These are phyloP conservation scores for Lichtheimia ornata DNA, from an alignment of 371 early-diverging fungal species.

Conservation along the genomic window DNA sequence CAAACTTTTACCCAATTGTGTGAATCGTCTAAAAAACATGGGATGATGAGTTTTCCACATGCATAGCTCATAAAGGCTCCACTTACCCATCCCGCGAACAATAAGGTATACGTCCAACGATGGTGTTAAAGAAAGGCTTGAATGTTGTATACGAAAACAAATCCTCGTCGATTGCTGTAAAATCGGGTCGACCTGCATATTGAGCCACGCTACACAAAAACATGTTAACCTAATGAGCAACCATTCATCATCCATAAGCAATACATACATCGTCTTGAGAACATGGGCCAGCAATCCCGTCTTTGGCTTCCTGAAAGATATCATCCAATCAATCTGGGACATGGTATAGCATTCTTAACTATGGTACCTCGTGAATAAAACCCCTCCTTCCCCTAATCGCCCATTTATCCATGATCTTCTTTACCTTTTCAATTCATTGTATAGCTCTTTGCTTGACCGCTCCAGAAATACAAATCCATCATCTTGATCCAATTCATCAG, in stretches of 20 bases:
- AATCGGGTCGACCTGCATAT: neutral
- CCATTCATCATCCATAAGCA: neutral
- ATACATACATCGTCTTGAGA: neutral
- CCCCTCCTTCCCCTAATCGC: neutral
- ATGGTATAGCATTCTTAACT: neutral
- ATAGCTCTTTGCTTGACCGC: neutral
- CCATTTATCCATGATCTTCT: neutral
- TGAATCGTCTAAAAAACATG: constrained; percentile 2
- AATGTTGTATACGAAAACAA: neutral
- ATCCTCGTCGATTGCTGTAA: neutral
- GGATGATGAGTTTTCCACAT: neutral
- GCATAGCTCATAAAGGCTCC: neutral
- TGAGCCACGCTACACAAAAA: neutral
- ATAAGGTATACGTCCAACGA: neutral
- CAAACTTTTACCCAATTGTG: neutral
- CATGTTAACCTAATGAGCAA: too few relatives aligned
- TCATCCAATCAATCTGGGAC: neutral
- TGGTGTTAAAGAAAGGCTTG: neutral
- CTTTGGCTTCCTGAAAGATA: neutral
- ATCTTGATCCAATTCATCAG: constrained; percentile 3
- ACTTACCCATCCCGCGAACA: neutral
- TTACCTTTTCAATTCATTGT: too few relatives aligned
- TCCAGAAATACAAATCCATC: neutral
- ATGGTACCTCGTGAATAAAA: neutral
- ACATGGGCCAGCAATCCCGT: neutral